phyloP scores from a whole-genome alignment of 768 basidiomycete genomes.

The Termitomyces sp. region DNA sequence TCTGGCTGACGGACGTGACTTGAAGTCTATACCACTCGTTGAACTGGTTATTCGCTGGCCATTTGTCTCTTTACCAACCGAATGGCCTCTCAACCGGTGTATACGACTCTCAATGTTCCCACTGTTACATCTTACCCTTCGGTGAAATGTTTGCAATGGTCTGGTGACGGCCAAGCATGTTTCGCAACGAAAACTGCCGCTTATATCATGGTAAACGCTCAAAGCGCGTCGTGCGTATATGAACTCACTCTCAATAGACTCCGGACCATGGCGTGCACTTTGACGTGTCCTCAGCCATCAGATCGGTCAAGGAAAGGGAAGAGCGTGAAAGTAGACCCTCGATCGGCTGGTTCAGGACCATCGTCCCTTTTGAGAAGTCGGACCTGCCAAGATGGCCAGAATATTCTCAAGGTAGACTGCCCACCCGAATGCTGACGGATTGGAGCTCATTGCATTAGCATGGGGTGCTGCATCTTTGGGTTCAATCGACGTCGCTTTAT shows the following conservation, averaged over 20 bases:
- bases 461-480: slow-evolving; percentile 70
- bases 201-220: slow-evolving; percentile 57
- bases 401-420: slow-evolving; percentile 39
- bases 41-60: neutral
- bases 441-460: slow-evolving; percentile 33
- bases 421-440: neutral
- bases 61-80: neutral
- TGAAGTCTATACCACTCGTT: slow-evolving; percentile 14
- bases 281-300: slow-evolving; percentile 50
- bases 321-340: slow-evolving; percentile 27
- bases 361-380: slow-evolving; percentile 57
- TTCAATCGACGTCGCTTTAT: slow-evolving; percentile 65
- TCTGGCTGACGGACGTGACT: neutral
- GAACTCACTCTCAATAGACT: slow-evolving; percentile 41
- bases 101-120: slow-evolving; percentile 54
- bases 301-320: slow-evolving; percentile 29
- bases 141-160: slow-evolving; percentile 62
- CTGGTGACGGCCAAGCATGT: slow-evolving; percentile 67
- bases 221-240: neutral
- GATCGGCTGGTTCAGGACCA: slow-evolving; percentile 70
- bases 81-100: slow-evolving; percentile 24
- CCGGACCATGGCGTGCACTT: slow-evolving; percentile 73
- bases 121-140: slow-evolving; percentile 61
- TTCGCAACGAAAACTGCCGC: slow-evolving; percentile 65
- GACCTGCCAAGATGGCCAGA: slow-evolving; percentile 42